Evolutionary conservation across 192 early-diverging fungal species (phyloP), one percentile per base, ranked within the genome.

Genomic region (Coemansia sp.): DNA sequence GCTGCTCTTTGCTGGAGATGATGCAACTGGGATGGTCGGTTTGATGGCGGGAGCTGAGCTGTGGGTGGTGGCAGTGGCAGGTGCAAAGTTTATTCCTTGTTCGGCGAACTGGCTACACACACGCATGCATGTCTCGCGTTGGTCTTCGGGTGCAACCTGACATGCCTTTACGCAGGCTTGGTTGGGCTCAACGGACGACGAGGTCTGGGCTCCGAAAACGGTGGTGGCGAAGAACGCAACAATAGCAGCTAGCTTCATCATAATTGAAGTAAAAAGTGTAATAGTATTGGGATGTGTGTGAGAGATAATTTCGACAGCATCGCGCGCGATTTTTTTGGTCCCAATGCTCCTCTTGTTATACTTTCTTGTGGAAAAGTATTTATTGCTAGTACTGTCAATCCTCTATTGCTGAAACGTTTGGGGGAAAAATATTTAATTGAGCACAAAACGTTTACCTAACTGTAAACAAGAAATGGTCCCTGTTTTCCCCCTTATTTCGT

Each of bases 101-200:
- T 75, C 79, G 36, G 73, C 66, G 34, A 75, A 81, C 60, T 75
- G 73, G 16, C 22, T 47, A 50, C 79, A 81, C 22, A 81, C 64
- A 12, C 68, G 66, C 65, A 72, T 60, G 63, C 79, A 81, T 5
- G 68, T 67, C 7, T 75, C 67, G 24, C 71, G 74, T 52, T 81
- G 79, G 27, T 67, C 71, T 0, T 69, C 60, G 12, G 79, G 68
- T 1, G 74, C 74, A 18, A 50, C 65, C 34, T 69, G 52, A 47
- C 79, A 81, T 2, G 73, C 68, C 60, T 70, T 81, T 64, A 41
- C 49, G 24, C 79, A 81, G 20, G 41, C 60, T 16, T 63, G 47
- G 52, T 49, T 60, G 2, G 66, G 58, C 8, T 75, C 71, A 27
- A 11, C 20, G 31, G 16, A 38, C 10, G 58, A 39, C 2, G 62